Evolutionary conservation across 345 rosid genomes (phyloP).

Genomic region (Laguncularia racemosa): DNA sequence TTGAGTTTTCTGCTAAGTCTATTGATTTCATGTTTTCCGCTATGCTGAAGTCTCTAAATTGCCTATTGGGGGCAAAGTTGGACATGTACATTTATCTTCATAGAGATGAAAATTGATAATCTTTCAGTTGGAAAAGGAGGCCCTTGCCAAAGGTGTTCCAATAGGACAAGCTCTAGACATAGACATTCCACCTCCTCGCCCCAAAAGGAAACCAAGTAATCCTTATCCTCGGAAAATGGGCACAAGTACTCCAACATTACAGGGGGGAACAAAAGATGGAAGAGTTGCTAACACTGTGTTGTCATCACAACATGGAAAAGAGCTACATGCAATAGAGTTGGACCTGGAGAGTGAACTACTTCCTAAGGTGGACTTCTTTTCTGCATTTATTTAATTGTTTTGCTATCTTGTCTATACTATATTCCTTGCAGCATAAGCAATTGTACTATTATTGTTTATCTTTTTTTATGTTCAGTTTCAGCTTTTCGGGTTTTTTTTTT

Average conservation of each 20-base stretch:
- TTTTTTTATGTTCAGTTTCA: not conserved
- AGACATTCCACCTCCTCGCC: slow-evolving; percentile 96
- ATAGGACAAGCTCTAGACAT: slow-evolving; percentile 68
- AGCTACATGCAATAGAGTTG: slow-evolving; percentile 28
- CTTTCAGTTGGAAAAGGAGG: slow-evolving; percentile 87
- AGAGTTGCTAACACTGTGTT: slow-evolving; percentile 36
- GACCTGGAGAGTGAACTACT: slow-evolving; percentile 55
- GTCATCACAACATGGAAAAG: slow-evolving; percentile 30
- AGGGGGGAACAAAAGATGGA: slow-evolving; percentile 40
- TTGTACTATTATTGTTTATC: not conserved
- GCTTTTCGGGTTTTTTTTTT: not conserved
- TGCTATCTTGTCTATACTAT: too few species aligned
- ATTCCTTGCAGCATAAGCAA: too few species aligned
- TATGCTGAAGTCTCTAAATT: too few species aligned
- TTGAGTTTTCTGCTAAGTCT: too few species aligned
- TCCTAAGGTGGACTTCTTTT: slow-evolving; percentile 39
- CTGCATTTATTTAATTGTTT: too few species aligned
- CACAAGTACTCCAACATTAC: slow-evolving; percentile 22
- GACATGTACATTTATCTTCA: too few species aligned
- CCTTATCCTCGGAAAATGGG: slow-evolving; percentile 89
- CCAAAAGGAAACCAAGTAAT: slow-evolving; percentile 86
- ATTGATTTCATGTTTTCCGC: too few species aligned
- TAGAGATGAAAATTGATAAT: too few species aligned
- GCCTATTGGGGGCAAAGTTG: too few species aligned
- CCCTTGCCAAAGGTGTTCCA: slow-evolving; percentile 71